A percentile compares a stretch with the other conserved stretches of the same genome.
Conservation (phyloP, 129 eudicot genomes). For the Dittrichia graveolens region DNA sequence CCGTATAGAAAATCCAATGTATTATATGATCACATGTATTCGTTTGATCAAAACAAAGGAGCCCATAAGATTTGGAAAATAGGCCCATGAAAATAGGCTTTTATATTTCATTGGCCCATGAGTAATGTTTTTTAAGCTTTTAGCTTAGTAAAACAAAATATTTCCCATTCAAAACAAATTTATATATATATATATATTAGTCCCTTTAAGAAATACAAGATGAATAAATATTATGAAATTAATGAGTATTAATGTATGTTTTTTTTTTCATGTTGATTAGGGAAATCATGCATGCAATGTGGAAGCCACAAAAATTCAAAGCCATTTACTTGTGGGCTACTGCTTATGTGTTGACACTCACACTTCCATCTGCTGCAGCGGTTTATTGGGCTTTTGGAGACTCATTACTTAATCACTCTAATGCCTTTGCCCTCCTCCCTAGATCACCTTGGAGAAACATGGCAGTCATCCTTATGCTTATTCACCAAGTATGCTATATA, state of each 20-base stretch:
- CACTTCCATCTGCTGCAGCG: conserved; percentile 91
- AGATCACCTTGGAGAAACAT: conserved; percentile 79
- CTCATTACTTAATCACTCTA: conserved; percentile 83
- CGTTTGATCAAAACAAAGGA: background rate
- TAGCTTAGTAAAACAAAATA: no score
- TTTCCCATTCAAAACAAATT: no score
- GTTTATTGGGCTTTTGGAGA: conserved; percentile 98
- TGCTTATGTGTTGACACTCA: conserved; percentile 72
- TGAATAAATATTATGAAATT: background rate
- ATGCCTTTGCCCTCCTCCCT: conserved; percentile 92
- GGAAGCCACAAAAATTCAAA: conserved; percentile 96
- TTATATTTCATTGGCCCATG: no score
- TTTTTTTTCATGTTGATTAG: conserved; percentile 36
- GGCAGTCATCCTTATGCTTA: conserved; percentile 96
- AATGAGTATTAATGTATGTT: background rate
- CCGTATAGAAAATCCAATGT: background rate
- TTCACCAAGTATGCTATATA: conserved; percentile 71
- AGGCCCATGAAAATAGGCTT: background rate
- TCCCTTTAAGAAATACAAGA: no score
- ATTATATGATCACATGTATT: background rate
- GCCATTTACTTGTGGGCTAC: conserved; percentile 85
- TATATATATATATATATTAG: no score
- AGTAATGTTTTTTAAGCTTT: no score
- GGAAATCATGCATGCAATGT: conserved; percentile 98
- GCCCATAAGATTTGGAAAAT: background rate